Evolutionary conservation across 345 rosid species (phyloP), one percentile per base, ranked within the genome.

Genomic region (Acer negundo): DNA sequence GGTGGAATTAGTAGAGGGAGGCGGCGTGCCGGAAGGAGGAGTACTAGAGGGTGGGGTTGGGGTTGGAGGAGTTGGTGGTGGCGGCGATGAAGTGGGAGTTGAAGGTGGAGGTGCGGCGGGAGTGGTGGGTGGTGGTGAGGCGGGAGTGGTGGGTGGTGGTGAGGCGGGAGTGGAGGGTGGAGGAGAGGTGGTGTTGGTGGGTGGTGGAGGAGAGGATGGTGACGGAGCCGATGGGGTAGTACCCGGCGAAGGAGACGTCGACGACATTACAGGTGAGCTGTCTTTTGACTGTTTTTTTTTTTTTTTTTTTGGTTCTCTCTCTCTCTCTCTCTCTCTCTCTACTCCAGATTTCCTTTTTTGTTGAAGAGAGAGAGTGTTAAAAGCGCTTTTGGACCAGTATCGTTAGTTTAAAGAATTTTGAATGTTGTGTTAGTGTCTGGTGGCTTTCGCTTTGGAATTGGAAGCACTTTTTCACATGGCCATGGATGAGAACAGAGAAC

Each of bases 161-260:
- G 91, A 68, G 2, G 86, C 62, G 28, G 85, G 42, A 0, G 86
- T 2, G 0, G 91, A n/a, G 0, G 90, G 83, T 1, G 91, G 83
- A 0, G 87, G 72, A 1, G 91, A 62, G 20, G 90, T 70, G 20
- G 84, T 58, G 26, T 8, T 22, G 17, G 70, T 67, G 0, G 81
- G 23, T 1, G 82, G 82, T 1, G 78, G 69, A n/a, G 78, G 69
- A n/a, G 82, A 7, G 11, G 82, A 49, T 13, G 90, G 74, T 17
- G 91, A 78, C 10, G 85, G 81, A 20, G 87, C 23, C 7, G 81
- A 20, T 2, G 85, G 58, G 82, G 86, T 35, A 42, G 78, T 9
- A 23, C 26, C 72, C 55, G 78, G 78, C 53, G 72, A 1, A 22
- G 78, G 78, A 4, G 78, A 67, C 10, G 75, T 31, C 63, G 78